Evolutionary conservation across 441 rosid genomes (phyloP), one percentile per base, ranked within the genome.

Genomic region (Corymbia calophylla): DNA sequence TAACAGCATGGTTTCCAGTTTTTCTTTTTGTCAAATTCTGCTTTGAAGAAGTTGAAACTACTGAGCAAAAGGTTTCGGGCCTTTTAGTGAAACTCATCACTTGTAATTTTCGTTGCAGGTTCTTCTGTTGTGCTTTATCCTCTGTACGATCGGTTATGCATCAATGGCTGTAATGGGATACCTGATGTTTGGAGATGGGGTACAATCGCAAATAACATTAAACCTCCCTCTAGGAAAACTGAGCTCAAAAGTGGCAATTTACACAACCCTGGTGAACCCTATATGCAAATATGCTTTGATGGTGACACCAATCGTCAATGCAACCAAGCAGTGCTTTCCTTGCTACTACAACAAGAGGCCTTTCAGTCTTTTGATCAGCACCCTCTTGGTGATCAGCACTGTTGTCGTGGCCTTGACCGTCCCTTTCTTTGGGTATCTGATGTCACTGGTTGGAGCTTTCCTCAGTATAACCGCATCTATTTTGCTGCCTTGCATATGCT

Each of bases 381-480:
- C 97, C 2, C 44, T 81, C 49, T 73, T 97, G 80, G 93, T 98
- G 81, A 87, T 62, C 49, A 95, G 96, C 93, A 95, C 95, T 1
- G 96, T 93, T 56, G 87, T 92, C 25, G 95, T 97, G 32, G 99
- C 99, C 84, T 87, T 96, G 86, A 92, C 92, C 9, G 89, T 97
- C 58, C 99, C 99, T 3, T 95, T 96, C 87, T 96, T 96, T 7
- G 98, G 95, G 81, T 92, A 94, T 27, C 95, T 98, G 56, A 98
- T 97, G 99, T 95, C 96, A 6, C 90, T 98, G 89, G 98, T 98
- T 1, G 99, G 99, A 89, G 98, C 99, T 23, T 95, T 96, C 88
- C 92, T 98, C 90, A 96, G 99, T 48, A 89, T 93, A 39, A 91
- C 95, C 8, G 97, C 98, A 3, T 96, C 98, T 2, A 92, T 96